Evolutionary conservation across 352 stramenopile species (phyloP).

Genomic region (Phytophthora idaei): DNA sequence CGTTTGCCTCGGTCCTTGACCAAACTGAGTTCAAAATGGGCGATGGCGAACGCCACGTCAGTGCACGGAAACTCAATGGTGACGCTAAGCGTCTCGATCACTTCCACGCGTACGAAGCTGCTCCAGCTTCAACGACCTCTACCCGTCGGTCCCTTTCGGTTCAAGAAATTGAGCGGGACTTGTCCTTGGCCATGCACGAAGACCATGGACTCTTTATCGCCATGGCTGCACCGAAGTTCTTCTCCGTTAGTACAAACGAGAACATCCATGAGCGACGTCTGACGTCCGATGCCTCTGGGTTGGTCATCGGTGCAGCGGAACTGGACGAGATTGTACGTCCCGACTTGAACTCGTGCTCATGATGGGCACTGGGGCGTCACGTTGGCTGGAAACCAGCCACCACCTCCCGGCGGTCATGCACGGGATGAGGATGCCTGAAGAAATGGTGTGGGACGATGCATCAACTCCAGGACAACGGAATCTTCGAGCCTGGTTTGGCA

Average conservation of each 20-base stretch:
- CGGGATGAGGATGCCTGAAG: constrained; percentile 60
- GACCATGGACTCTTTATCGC: constrained; percentile 67
- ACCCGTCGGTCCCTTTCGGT: constrained; percentile 5
- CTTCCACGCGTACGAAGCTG: constrained; percentile 68
- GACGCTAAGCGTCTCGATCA: constrained; percentile 62
- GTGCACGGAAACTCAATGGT: constrained; percentile 42
- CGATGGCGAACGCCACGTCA: constrained; percentile 42
- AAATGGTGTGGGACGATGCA: constrained; percentile 18
- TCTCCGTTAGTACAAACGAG: constrained; percentile 33
- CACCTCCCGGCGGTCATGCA: constrained; percentile 59
- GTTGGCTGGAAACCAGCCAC: constrained; percentile 54
- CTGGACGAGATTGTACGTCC: constrained; percentile 44
- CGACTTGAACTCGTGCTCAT: constrained; percentile 63
- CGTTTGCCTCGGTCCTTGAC: constrained; percentile 46
- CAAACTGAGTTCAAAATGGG: constrained; percentile 42
- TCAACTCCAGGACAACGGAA: constrained; percentile 22
- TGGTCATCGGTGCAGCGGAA: constrained; percentile 44
- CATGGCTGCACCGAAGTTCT: constrained; percentile 55
- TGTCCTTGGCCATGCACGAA: constrained; percentile 64
- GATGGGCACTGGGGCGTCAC: constrained; percentile 48
- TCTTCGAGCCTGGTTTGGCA: constrained; percentile 62
- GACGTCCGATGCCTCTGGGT: constrained; percentile 37
- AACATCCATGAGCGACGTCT: constrained; percentile 31
- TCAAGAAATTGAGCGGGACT: constrained; percentile 18
- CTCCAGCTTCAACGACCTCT: neutral